phyloP scores from a whole-genome alignment of 73 alveolate species.

The Paramecium pentaurelia region DNA sequence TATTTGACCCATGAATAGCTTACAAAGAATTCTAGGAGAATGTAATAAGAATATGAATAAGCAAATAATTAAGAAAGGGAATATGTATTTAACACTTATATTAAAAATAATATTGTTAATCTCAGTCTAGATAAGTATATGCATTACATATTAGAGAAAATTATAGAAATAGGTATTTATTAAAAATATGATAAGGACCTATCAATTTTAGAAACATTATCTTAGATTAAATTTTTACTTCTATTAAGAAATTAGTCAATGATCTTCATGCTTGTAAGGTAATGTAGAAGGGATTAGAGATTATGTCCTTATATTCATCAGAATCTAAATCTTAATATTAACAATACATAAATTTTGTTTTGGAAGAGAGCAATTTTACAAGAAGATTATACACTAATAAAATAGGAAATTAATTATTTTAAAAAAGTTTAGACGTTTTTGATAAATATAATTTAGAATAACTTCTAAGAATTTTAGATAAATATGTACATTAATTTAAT shows the following conservation, averaged over 20 bases:
- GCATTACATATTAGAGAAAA: conserved; percentile 45
- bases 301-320: neutral
- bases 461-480: neutral
- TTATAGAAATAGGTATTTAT: conserved; percentile 36
- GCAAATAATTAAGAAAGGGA: conserved; percentile 28
- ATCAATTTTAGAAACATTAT: neutral
- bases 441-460: neutral
- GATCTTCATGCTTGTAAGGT: conserved; percentile 50
- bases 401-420: neutral
- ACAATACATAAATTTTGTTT: neutral
- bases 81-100: neutral
- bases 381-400: neutral
- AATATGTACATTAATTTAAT: neutral
- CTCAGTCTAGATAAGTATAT: conserved; percentile 45
- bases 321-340: neutral
- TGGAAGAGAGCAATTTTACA: neutral
- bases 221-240: neutral
- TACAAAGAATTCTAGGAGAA: conserved; percentile 41
- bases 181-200: neutral
- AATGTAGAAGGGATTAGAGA: conserved; percentile 14
- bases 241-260: neutral
- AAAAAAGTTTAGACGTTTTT: neutral
- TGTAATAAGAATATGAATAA: conserved; percentile 37
- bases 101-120: conserved; percentile 13
- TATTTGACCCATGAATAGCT: conserved; percentile 26